phyloP scores from a whole-genome alignment of 495 filamentous ascomycete species.

The Chaetomidium leptoderma region DNA sequence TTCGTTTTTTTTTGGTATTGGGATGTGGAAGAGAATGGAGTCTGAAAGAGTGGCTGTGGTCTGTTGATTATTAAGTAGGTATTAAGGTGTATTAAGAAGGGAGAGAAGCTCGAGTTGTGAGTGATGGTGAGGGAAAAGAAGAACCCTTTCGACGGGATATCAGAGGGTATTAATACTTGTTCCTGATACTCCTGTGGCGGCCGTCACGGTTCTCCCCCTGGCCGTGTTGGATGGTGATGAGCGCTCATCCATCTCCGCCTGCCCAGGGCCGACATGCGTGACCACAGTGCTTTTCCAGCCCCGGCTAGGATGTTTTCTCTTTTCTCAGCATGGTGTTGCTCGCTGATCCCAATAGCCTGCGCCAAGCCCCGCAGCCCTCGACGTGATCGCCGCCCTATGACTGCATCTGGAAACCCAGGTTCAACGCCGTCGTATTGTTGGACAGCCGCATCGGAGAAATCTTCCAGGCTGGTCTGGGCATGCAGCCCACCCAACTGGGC shows the following conservation, averaged over 20 bases:
- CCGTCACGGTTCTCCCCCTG: neutral
- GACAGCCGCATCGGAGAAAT: neutral
- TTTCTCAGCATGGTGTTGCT: conserved; percentile 7
- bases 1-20: too few species aligned
- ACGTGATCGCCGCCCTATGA: conserved; percentile 10
- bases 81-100: neutral
- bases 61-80: conserved; percentile 10
- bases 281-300: neutral
- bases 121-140: conserved; percentile 1
- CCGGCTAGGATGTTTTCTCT: neutral
- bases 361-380: conserved; percentile 1
- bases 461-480: neutral
- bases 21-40: too few species aligned
- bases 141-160: neutral
- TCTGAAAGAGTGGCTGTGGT: conserved; percentile 18
- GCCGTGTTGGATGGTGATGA: neutral
- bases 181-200: neutral
- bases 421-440: neutral
- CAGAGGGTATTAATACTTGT: conserved; percentile 5
- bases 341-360: conserved; percentile 18
- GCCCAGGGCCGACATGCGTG: neutral
- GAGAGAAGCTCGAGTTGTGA: neutral
- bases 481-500: too few species aligned
- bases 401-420: neutral
- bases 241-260: neutral